Percentiles rank a stretch among this genome's conserved stretches.
phyloP scores from a whole-genome alignment of 208 protist species.

The Acanthamoeba culbertsoni region DNA sequence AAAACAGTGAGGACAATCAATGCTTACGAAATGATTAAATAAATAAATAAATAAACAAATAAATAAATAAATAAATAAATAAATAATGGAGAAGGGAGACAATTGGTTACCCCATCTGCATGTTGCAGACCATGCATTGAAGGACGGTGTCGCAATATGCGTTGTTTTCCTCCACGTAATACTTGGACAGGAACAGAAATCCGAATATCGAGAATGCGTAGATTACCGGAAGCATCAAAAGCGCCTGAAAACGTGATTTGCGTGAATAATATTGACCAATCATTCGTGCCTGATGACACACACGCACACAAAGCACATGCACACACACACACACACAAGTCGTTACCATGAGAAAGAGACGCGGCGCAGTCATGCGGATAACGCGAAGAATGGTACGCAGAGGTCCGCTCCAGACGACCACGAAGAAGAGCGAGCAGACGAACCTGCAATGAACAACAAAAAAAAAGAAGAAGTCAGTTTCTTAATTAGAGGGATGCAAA shows the following conservation, averaged over 20 bases:
- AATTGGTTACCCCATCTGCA: conserved; percentile 46
- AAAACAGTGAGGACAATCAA: too few species aligned
- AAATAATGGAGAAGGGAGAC: not conserved
- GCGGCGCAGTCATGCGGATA: not conserved
- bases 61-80: not conserved
- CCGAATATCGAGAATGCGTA: conserved; percentile 41
- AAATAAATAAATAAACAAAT: not conserved
- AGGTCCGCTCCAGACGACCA: conserved; percentile 28
- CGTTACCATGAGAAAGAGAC: not conserved
- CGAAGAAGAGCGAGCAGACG: conserved; percentile 33
- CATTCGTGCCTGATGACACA: too few species aligned
- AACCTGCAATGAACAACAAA: not conserved
- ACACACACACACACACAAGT: too few species aligned
- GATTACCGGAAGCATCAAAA: conserved; percentile 15
- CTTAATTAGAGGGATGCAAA: not conserved
- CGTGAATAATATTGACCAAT: too few species aligned
- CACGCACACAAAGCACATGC: too few species aligned
- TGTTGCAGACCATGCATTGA: conserved; percentile 51
- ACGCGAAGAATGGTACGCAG: not conserved
- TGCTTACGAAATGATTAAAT: too few species aligned
- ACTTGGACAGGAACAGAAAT: conserved; percentile 26
- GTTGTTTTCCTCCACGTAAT: conserved; percentile 30
- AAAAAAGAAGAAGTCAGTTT: not conserved
- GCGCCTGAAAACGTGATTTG: not conserved
- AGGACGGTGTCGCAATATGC: conserved; percentile 55